A percentile compares a stretch with the other conserved stretches of the same genome.
Conservation (phyloP, 2,329 filamentous ascomycete species). For the Ophioceras dolichostomum region DNA sequence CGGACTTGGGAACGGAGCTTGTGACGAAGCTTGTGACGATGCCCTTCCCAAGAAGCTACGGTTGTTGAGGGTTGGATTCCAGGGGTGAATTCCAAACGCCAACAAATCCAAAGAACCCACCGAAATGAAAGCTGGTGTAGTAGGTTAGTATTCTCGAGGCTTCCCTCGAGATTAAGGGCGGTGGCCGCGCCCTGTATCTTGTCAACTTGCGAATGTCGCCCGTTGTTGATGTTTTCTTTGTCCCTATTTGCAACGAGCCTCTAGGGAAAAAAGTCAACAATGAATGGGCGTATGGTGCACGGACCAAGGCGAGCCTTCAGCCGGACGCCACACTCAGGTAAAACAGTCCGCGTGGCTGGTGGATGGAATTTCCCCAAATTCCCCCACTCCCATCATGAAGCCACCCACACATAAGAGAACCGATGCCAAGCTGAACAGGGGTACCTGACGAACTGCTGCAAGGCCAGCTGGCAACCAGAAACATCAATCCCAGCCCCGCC, state of each 20-base stretch:
- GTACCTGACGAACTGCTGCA: too few species aligned
- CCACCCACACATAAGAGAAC: too few species aligned
- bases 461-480: neutral
- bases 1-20: neutral
- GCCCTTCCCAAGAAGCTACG: neutral
- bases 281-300: too few species aligned
- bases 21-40: neutral
- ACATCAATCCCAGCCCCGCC: neutral
- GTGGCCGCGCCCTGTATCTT: too few species aligned
- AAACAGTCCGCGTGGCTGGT: too few species aligned
- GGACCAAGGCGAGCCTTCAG: neutral
- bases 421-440: too few species aligned
- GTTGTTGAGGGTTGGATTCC: neutral
- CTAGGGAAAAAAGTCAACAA: neutral
- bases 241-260: neutral
- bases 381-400: too few species aligned
- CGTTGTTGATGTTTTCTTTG: constrained; percentile 2
- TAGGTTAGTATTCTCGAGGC: constrained; percentile 2
- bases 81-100: neutral
- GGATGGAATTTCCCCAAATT: too few species aligned
- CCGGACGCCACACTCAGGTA: too few species aligned
- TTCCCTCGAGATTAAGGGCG: too few species aligned
- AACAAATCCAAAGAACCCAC: too few species aligned
- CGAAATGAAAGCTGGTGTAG: neutral
- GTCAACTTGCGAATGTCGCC: neutral